phyloP scores from a whole-genome alignment of 2,329 filamentous ascomycete genomes.

The Aureobasidium sp. region DNA sequence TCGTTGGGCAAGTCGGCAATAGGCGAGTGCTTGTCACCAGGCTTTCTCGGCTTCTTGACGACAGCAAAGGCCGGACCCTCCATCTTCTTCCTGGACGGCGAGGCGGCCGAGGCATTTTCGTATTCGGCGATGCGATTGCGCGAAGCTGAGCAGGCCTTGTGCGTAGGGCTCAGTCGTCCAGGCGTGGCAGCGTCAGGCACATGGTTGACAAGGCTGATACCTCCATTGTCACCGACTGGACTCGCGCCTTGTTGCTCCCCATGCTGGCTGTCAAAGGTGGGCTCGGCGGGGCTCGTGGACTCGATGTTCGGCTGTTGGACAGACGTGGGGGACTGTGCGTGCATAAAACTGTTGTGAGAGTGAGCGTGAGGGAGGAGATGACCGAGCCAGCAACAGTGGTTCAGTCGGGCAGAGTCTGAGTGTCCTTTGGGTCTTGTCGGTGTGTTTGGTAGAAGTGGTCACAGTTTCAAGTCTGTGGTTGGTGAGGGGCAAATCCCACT shows the following conservation, averaged over 20 bases:
- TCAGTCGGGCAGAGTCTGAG: slow-evolving; percentile 35
- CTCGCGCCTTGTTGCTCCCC: slow-evolving; percentile 42
- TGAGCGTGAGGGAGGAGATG: slow-evolving; percentile 29
- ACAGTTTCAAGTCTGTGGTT: not conserved
- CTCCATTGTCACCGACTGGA: slow-evolving; percentile 26
- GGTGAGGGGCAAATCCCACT: slow-evolving; percentile 7
- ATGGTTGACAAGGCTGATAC: slow-evolving; percentile 19
- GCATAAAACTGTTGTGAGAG: slow-evolving; percentile 51
- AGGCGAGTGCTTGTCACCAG: slow-evolving; percentile 38
- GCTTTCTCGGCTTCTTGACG: slow-evolving; percentile 38
- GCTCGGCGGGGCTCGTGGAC: slow-evolving; percentile 31
- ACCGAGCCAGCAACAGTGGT: slow-evolving; percentile 50
- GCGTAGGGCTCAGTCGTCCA: slow-evolving; percentile 24
- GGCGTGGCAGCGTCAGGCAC: slow-evolving; percentile 21
- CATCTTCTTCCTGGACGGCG: slow-evolving; percentile 30
- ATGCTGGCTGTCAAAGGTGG: slow-evolving; percentile 46
- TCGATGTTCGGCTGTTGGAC: slow-evolving; percentile 37
- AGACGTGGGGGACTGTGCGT: slow-evolving; percentile 49
- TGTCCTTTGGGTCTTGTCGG: not conserved
- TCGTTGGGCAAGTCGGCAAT: slow-evolving; percentile 72
- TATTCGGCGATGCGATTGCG: slow-evolving; percentile 47
- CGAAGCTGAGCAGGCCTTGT: slow-evolving; percentile 18
- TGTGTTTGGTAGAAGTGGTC: not conserved
- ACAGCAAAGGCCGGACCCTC: slow-evolving; percentile 45
- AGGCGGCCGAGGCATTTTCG: slow-evolving; percentile 39